Evolutionary conservation across 2,329 filamentous ascomycete species (phyloP).

Genomic region (Aaosphaeria arxii): DNA sequence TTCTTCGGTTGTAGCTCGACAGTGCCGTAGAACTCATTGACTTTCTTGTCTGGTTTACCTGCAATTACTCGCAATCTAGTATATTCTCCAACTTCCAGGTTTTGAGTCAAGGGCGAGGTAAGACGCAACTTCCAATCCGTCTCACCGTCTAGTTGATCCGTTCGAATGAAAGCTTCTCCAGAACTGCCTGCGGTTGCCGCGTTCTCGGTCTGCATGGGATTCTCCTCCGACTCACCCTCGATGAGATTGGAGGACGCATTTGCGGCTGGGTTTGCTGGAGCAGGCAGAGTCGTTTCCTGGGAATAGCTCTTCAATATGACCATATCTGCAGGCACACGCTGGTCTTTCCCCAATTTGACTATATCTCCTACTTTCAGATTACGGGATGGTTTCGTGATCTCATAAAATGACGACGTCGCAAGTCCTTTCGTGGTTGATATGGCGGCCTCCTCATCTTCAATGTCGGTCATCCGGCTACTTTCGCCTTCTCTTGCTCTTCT

Average conservation of each 20-base stretch:
- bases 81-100: constrained; percentile 70
- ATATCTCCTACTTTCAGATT: constrained; percentile 94
- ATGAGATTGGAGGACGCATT: constrained; percentile 14
- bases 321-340: constrained; percentile 91
- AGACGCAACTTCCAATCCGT: constrained; percentile 97
- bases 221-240: constrained; percentile 13
- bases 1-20: constrained; percentile 66
- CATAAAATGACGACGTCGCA: constrained; percentile 54
- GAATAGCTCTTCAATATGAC: constrained; percentile 82
- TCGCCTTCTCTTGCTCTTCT: constrained; percentile 25
- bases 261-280: constrained; percentile 2
- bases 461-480: constrained; percentile 57
- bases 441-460: constrained; percentile 65
- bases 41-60: constrained; percentile 86
- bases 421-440: constrained; percentile 35
- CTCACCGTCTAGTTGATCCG: constrained; percentile 95
- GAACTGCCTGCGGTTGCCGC: constrained; percentile 38
- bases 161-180: constrained; percentile 94
- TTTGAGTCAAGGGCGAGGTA: constrained; percentile 81
- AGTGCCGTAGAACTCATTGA: constrained; percentile 93
- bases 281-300: constrained; percentile 13
- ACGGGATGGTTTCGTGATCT: constrained; percentile 76
- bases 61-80: constrained; percentile 67
- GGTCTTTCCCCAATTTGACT: constrained; percentile 87
- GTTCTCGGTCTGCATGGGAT: constrained; percentile 12